Evolutionary conservation across 2,329 filamentous ascomycete species (phyloP).

Genomic region (Aureobasidium sp.): DNA sequence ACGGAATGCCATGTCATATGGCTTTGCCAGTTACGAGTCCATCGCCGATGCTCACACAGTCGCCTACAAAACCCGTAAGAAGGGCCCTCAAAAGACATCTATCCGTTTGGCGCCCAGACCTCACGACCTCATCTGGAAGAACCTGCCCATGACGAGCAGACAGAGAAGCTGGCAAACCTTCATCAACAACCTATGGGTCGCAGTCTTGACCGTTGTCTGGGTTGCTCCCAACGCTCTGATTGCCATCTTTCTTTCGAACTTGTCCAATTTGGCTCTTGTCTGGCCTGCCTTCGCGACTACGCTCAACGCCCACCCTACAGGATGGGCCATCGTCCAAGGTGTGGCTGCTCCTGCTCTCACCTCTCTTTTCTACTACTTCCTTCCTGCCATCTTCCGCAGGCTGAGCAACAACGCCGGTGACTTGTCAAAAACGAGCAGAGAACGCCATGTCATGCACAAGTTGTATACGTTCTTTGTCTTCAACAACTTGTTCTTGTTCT

Average conservation of each 20-base stretch:
- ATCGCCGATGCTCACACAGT: constrained; percentile 84
- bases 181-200: constrained; percentile 78
- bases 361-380: constrained; percentile 76
- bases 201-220: constrained; percentile 74
- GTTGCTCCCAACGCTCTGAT: constrained; percentile 90
- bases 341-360: constrained; percentile 80
- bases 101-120: constrained; percentile 76
- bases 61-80: constrained; percentile 72
- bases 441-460: constrained; percentile 83
- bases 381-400: constrained; percentile 86
- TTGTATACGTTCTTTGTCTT: constrained; percentile 95
- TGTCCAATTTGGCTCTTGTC: constrained; percentile 70
- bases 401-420: constrained; percentile 79
- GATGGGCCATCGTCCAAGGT: constrained; percentile 89
- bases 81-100: constrained; percentile 70
- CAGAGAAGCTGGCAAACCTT: constrained; percentile 66
- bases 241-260: constrained; percentile 83
- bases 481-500: constrained; percentile 94
- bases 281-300: constrained; percentile 68
- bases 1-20: constrained; percentile 81
- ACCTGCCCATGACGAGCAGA: constrained; percentile 65
- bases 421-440: constrained; percentile 82
- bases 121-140: constrained; percentile 93
- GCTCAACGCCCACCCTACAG: constrained; percentile 54
- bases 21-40: constrained; percentile 87